Conservation (phyloP, 1,284 basidiomycete species). For the Uromyces viciae-fabae region DNA sequence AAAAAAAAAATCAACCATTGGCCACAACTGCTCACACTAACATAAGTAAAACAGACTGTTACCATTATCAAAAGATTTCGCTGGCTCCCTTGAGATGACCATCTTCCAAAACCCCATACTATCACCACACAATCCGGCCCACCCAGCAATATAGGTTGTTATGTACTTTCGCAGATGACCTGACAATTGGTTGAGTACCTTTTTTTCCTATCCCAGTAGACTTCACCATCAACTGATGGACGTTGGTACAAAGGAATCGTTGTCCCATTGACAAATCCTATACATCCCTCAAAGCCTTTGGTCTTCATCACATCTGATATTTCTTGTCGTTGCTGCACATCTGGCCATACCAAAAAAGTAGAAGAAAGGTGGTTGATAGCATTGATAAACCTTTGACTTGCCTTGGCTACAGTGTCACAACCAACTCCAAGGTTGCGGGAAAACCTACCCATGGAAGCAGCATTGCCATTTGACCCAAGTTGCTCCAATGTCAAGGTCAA, state of each 20-base stretch:
- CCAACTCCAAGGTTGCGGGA: not conserved
- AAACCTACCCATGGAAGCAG: not conserved
- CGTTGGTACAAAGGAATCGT: not conserved
- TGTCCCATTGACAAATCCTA: not conserved
- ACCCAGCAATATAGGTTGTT: not conserved
- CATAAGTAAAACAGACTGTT: not conserved
- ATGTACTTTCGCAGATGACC: not conserved
- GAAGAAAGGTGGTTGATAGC: not conserved
- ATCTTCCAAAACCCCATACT: not conserved
- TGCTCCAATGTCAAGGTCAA: too few relatives aligned
- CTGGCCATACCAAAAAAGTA: not conserved
- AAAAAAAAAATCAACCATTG: not conserved
- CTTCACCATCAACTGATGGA: conserved; percentile 1
- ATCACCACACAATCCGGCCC: not conserved
- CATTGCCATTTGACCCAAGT: too few relatives aligned
- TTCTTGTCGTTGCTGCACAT: not conserved
- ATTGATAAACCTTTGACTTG: not conserved
- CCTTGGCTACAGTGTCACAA: not conserved
- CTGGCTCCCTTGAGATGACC: not conserved
- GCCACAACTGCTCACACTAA: not conserved
- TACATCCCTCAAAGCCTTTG: not conserved
- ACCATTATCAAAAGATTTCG: not conserved
- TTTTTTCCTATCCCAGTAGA: conserved; percentile 3
- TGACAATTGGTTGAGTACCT: conserved; percentile 14
- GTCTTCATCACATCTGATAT: not conserved